Evolutionary conservation across 306 rosid species (phyloP), one percentile per base, ranked within the genome.

Genomic region (Lathyrus oleraceus): DNA sequence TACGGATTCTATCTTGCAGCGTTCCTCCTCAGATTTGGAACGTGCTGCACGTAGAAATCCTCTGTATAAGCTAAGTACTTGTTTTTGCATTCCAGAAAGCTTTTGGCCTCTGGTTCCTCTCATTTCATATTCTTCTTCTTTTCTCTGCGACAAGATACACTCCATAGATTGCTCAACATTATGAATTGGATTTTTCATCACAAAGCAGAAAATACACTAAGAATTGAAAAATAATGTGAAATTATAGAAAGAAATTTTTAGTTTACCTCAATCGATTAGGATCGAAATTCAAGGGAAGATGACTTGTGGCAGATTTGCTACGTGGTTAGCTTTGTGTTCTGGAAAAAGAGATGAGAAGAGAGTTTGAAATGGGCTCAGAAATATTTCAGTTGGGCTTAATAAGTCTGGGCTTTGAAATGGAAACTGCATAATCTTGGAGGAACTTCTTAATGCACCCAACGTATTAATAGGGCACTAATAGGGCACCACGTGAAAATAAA

Each of bases 41-140:
- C 96, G 94, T 1, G 98, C 89, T 3, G 86, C 85, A 44, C 96
- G 86, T 12, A 93, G 76, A 85, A 93, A 93, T 13, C 85, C 87
- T 81, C 96, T 83, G 84, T 88, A 90, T 27, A 90, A 69, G 42
- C 90, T 64, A 14, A 93, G 94, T 3, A 93, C 96, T 84, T 90
- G 97, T 47, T 77, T 93, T 70, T 93, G 98, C 92, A 93, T 78
- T 36, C 97, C 97, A 5, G 97, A 93, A 38, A 93, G 91, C 77
- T 81, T 90, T 28, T 77, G 81, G 15, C 74, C 86, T 19, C 65
- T 19, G 1, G 81, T 70, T 64, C 63, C 74, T 47, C 78, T 92
- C 97, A 86, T 89, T 48, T 84, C 70, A 40, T 28, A 71, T 27
- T 61, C 15, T 51, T 32, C 47, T 7, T 35, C 10, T 68, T 3